Evolutionary conservation across 2,329 filamentous ascomycete species (phyloP).

Genomic region (Fusarium duplospermum): DNA sequence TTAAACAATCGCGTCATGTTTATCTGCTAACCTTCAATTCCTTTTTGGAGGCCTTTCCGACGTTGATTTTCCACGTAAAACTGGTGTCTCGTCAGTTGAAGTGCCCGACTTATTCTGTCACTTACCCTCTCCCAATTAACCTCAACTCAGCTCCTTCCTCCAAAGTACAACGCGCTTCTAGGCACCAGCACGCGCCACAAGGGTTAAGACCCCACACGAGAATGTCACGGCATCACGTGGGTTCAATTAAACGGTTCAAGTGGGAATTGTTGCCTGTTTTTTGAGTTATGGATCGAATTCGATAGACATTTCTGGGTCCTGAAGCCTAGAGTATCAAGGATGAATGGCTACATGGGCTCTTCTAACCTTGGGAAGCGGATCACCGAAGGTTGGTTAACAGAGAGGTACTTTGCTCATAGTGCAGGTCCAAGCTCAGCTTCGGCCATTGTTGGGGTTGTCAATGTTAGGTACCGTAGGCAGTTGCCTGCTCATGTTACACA

Average conservation of each 20-base stretch:
- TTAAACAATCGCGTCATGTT: neutral
- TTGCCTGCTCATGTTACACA: neutral
- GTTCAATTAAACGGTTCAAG: neutral
- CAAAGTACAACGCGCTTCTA: constrained; percentile 25
- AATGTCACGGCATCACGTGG: constrained; percentile 45
- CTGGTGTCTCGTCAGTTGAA: neutral
- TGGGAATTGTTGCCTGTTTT: constrained; percentile 32
- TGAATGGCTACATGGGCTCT: neutral
- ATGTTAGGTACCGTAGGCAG: no score
- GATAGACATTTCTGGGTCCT: constrained; percentile 1
- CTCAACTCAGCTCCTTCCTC: neutral
- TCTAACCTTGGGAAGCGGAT: neutral
- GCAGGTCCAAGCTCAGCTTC: neutral
- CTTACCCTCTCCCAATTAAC: neutral
- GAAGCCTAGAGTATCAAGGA: constrained; percentile 7
- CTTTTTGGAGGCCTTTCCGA: neutral
- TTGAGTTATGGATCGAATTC: constrained; percentile 4
- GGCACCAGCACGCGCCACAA: constrained; percentile 42
- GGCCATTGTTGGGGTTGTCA: neutral
- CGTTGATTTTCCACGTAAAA: neutral
- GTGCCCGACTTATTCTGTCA: constrained; percentile 26
- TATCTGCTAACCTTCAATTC: neutral
- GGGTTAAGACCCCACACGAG: constrained; percentile 29
- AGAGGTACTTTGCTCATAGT: neutral
- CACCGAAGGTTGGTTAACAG: neutral